phyloP scores from a whole-genome alignment of 2,329 filamentous ascomycete species.

The Colletotrichum magnum region DNA sequence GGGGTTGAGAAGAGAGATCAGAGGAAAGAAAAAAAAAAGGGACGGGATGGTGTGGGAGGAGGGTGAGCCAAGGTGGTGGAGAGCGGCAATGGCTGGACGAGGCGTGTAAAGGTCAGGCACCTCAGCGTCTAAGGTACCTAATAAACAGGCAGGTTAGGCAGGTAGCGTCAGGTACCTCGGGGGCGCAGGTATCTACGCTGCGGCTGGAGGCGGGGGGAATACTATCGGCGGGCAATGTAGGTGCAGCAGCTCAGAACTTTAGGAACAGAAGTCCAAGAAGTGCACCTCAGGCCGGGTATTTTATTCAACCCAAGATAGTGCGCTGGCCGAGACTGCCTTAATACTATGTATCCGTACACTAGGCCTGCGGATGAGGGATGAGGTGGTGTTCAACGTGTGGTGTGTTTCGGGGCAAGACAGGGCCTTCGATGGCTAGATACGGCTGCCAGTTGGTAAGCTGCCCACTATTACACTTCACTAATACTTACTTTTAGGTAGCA shows the following conservation, averaged over 20 bases:
- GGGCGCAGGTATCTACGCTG: no score
- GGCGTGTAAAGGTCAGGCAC: constrained; percentile 31
- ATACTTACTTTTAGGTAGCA: not conserved
- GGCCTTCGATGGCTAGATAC: constrained; percentile 7
- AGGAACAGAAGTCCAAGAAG: no score
- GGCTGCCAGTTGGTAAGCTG: constrained; percentile 10
- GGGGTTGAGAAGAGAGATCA: constrained; percentile 24
- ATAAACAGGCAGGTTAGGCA: no score
- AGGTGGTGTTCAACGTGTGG: constrained; percentile 21
- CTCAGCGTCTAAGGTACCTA: not conserved
- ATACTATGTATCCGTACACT: not conserved
- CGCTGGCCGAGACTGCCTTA: not conserved
- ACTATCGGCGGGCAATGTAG: not conserved
- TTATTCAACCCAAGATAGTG: no score
- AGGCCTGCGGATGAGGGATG: constrained; percentile 12
- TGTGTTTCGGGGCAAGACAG: constrained; percentile 38
- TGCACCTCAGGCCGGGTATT: no score
- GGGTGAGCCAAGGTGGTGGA: constrained; percentile 35
- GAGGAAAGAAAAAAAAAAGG: constrained; percentile 21
- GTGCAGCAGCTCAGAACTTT: not conserved
- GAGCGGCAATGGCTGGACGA: constrained; percentile 39
- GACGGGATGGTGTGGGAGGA: constrained; percentile 34
- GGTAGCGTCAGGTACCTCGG: no score
- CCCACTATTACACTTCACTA: not conserved
- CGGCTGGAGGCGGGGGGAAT: not conserved